Evolutionary conservation across 2,329 filamentous ascomycete genomes (phyloP).

Genomic region (Alternaria triticina): DNA sequence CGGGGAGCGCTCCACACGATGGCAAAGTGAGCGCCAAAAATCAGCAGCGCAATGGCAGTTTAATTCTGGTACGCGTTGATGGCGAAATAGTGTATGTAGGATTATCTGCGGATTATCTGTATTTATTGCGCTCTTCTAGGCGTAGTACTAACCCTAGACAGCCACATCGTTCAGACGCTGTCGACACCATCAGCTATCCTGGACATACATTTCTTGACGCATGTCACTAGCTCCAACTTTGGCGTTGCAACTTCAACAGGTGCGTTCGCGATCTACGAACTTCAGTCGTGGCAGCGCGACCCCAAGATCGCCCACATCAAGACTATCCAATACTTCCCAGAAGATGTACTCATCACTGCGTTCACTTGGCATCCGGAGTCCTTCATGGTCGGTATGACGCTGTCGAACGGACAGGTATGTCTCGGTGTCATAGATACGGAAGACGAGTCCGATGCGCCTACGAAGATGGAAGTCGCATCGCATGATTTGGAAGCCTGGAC

Average conservation of each 20-base stretch:
- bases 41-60: conserved; percentile 74
- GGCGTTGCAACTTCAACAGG: conserved; percentile 82
- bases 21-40: conserved; percentile 40
- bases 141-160: conserved; percentile 8
- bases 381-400: conserved; percentile 70
- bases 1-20: conserved; percentile 26
- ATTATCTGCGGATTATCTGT: background rate
- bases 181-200: conserved; percentile 76
- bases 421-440: conserved; percentile 42
- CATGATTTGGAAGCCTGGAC: conserved; percentile 76
- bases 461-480: conserved; percentile 33
- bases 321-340: conserved; percentile 59
- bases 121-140: background rate
- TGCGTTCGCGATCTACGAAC: conserved; percentile 67
- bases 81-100: conserved; percentile 63
- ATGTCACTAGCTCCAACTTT: conserved; percentile 60
- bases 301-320: conserved; percentile 38
- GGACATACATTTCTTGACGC: conserved; percentile 77
- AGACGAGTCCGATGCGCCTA: conserved; percentile 18
- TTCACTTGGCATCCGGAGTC: conserved; percentile 72
- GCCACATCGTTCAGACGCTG: conserved; percentile 62
- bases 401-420: conserved; percentile 69
- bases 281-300: conserved; percentile 37
- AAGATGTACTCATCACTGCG: conserved; percentile 71
- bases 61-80: conserved; percentile 69